Percentiles rank a stretch among this genome's conserved stretches.
phyloP scores from a whole-genome alignment of 352 stramenopile genomes.

The Phytophthora brassicae region DNA sequence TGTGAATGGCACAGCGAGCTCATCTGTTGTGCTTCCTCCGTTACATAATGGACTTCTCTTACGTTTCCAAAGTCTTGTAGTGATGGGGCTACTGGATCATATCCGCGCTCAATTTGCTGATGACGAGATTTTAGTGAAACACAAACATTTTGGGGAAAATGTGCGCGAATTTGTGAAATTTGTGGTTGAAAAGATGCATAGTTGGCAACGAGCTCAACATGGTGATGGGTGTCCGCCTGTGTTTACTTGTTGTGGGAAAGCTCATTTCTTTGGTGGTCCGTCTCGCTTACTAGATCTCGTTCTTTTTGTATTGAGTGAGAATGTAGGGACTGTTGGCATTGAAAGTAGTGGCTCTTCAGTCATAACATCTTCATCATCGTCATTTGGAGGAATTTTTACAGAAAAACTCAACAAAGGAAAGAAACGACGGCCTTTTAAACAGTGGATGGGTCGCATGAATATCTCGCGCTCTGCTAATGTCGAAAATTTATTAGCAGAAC shows the following conservation, averaged over 20 bases:
- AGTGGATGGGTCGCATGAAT: constrained; percentile 54
- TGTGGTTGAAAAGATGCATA: constrained; percentile 60
- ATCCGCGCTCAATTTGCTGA: constrained; percentile 48
- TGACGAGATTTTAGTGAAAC: constrained; percentile 42
- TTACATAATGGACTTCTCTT: constrained; percentile 52
- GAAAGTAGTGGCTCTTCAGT: constrained; percentile 16
- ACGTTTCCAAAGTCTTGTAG: constrained; percentile 54
- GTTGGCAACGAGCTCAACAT: constrained; percentile 68
- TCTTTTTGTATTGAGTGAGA: constrained; percentile 60
- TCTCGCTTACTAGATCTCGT: constrained; percentile 56
- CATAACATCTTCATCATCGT: constrained; percentile 22
- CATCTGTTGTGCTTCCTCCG: constrained; percentile 36
- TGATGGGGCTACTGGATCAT: constrained; percentile 56
- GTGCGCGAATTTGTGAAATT: constrained; percentile 63
- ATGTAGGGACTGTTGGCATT: constrained; percentile 32
- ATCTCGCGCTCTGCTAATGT: constrained; percentile 49
- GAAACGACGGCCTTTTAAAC: constrained; percentile 46
- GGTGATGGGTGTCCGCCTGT: constrained; percentile 52
- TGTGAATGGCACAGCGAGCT: constrained; percentile 42
- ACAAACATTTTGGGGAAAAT: constrained; percentile 59
- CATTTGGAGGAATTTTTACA: constrained; percentile 51
- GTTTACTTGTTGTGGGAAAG: constrained; percentile 51
- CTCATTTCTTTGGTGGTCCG: constrained; percentile 59
- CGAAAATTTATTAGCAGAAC: constrained; percentile 46
- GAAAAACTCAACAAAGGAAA: constrained; percentile 63